Conservation (phyloP, 1,284 basidiomycete species). For the Austroboletus niveus region DNA sequence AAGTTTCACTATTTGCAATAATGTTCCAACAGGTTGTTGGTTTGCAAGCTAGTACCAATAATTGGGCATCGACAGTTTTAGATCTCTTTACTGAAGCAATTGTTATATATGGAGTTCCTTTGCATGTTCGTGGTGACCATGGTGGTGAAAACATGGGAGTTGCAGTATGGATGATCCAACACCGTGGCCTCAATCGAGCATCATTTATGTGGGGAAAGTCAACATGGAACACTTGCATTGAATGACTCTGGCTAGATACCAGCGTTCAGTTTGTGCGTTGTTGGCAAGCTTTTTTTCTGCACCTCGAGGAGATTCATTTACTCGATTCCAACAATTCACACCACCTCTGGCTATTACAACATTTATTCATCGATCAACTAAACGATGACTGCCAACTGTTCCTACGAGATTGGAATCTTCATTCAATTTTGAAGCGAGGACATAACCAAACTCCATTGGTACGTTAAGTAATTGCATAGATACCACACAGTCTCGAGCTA, state of each 20-base stretch:
- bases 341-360: conserved; percentile 46
- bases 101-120: not conserved
- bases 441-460: not conserved
- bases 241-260: conserved; percentile 11
- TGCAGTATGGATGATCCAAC: conserved; percentile 20
- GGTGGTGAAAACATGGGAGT: conserved; percentile 30
- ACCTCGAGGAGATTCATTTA: conserved; percentile 35
- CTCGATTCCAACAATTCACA: conserved; percentile 30
- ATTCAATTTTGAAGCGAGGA: not conserved
- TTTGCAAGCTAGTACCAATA: conserved; percentile 1
- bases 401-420: conserved; percentile 11
- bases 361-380: conserved; percentile 39
- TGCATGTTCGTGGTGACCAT: conserved; percentile 4
- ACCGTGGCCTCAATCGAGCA: conserved; percentile 14
- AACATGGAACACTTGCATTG: not conserved
- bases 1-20: too few relatives aligned
- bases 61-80: conserved; percentile 3
- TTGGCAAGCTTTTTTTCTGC: conserved; percentile 31
- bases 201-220: not conserved
- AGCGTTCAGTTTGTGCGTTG: conserved; percentile 19
- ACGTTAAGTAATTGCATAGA: too few relatives aligned
- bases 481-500: too few relatives aligned
- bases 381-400: conserved; percentile 39
- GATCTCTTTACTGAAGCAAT: conserved; percentile 1
- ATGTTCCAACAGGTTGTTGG: not conserved